These are phyloP conservation scores for Xenoacremonium recifei DNA, from an alignment of 2,329 filamentous ascomycete species.

Conservation along the genomic window DNA sequence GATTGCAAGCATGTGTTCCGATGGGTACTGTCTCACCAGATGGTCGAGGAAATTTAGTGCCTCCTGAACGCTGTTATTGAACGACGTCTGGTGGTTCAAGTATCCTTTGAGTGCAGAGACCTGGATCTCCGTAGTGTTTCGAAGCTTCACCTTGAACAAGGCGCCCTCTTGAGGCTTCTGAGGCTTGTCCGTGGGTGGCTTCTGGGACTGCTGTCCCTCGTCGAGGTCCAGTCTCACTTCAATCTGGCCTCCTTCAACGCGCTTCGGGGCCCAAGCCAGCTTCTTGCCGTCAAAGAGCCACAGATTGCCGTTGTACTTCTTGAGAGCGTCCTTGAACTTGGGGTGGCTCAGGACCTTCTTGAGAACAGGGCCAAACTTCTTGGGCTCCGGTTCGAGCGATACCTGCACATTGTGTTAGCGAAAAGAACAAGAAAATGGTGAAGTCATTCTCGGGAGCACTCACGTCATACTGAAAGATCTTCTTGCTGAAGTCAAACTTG, in stretches of 20 bases:
- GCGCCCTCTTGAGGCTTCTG: conserved; percentile 38
- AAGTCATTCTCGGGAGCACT: conserved; percentile 40
- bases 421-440: background rate
- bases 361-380: conserved; percentile 63
- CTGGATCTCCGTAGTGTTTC: conserved; percentile 65
- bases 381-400: conserved; percentile 58
- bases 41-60: conserved; percentile 92
- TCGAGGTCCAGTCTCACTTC: conserved; percentile 71
- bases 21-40: conserved; percentile 76
- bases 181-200: conserved; percentile 8
- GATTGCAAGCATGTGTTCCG: conserved; percentile 64
- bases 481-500: conserved; percentile 52
- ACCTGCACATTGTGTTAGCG: conserved; percentile 47
- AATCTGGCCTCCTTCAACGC: conserved; percentile 46
- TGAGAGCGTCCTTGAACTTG: conserved; percentile 54
- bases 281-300: conserved; percentile 83
- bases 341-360: conserved; percentile 75
- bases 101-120: conserved; percentile 67
- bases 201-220: conserved; percentile 53
- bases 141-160: conserved; percentile 60
- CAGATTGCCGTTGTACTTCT: conserved; percentile 38
- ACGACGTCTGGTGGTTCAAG: conserved; percentile 56
- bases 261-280: conserved; percentile 69
- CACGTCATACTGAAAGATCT: conserved; percentile 84
- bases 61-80: conserved; percentile 69